These are phyloP conservation scores for Violaceomyces palustris DNA, from an alignment of 1,284 basidiomycete genomes.

Conservation along the genomic window DNA sequence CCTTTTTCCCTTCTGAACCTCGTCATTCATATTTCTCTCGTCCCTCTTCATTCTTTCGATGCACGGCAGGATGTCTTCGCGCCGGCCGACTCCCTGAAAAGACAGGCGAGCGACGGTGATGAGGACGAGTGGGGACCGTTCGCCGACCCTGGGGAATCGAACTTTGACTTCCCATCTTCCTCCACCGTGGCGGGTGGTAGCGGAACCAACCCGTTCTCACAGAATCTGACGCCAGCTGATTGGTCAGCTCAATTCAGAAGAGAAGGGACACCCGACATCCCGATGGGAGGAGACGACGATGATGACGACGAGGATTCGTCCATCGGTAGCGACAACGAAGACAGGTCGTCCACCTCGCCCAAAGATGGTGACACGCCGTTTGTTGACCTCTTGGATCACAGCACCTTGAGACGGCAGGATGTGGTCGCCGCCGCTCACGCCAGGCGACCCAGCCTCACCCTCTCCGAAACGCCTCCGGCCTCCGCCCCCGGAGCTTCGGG, in stretches of 20 bases:
- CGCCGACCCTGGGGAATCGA: conserved; percentile 22
- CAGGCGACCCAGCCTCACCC: conserved; percentile 23
- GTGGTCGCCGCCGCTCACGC: conserved; percentile 25
- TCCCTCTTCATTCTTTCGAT: too few relatives aligned
- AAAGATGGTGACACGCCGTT: conserved; percentile 12
- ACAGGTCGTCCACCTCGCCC: conserved; percentile 10
- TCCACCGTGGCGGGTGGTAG: background rate
- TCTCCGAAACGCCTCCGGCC: conserved; percentile 13
- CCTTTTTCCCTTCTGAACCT: too few relatives aligned
- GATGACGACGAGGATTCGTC: conserved; percentile 28
- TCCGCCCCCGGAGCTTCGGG: background rate
- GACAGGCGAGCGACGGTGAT: conserved; percentile 17
- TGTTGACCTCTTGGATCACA: conserved; percentile 22
- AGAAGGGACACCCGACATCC: conserved; percentile 8
- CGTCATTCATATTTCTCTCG: too few relatives aligned
- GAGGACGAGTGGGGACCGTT: conserved; percentile 52
- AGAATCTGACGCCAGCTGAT: conserved; percentile 50
- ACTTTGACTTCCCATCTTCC: conserved; percentile 12
- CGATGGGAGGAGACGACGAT: conserved; percentile 20
- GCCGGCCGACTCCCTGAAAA: conserved; percentile 9
- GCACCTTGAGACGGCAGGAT: conserved; percentile 10
- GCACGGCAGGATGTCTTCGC: conserved; percentile 14
- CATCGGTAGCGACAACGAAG: conserved; percentile 7
- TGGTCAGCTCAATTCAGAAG: conserved; percentile 48
- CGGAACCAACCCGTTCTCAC: conserved; percentile 23